Evolutionary conservation across 2,329 filamentous ascomycete genomes (phyloP).

Genomic region (Cordyceps farinosa): DNA sequence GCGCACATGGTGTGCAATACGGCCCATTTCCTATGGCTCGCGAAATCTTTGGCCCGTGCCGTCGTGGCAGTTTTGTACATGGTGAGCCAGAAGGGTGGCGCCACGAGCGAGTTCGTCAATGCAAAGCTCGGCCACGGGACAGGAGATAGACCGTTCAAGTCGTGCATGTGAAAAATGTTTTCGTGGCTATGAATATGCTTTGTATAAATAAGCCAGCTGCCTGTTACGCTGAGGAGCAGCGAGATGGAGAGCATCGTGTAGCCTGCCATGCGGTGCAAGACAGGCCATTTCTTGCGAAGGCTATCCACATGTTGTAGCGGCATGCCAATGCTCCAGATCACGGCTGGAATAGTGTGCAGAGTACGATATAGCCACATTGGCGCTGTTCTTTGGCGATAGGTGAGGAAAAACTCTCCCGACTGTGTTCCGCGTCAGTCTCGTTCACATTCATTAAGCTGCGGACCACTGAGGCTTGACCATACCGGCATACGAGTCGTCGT

Average conservation of each 20-base stretch:
- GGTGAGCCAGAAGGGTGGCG: not conserved
- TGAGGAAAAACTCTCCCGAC: not conserved
- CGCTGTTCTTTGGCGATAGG: not conserved
- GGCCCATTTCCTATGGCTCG: slow-evolving; percentile 9
- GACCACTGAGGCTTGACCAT: not conserved
- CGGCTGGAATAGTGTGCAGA: not conserved
- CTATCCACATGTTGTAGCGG: slow-evolving; percentile 14
- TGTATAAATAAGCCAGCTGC: not conserved
- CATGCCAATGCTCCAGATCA: slow-evolving; percentile 15
- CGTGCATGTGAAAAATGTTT: slow-evolving; percentile 3
- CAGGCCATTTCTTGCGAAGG: slow-evolving; percentile 11
- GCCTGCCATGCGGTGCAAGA: slow-evolving; percentile 3
- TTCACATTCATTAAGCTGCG: not conserved
- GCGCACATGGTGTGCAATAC: slow-evolving; percentile 8
- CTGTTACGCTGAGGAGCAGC: slow-evolving; percentile 11
- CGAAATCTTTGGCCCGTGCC: not conserved
- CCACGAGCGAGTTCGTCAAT: not conserved
- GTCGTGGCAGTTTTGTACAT: slow-evolving; percentile 10
- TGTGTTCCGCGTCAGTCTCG: not conserved
- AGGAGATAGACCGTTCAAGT: not conserved
- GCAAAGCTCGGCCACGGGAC: slow-evolving; percentile 11
- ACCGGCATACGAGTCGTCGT: not conserved
- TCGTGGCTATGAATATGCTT: not conserved
- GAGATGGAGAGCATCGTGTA: slow-evolving; percentile 11
- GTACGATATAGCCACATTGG: not conserved